These are phyloP conservation scores for Colletotrichum tofieldiae DNA, from an alignment of 2,329 filamentous ascomycete genomes.

Conservation along the genomic window DNA sequence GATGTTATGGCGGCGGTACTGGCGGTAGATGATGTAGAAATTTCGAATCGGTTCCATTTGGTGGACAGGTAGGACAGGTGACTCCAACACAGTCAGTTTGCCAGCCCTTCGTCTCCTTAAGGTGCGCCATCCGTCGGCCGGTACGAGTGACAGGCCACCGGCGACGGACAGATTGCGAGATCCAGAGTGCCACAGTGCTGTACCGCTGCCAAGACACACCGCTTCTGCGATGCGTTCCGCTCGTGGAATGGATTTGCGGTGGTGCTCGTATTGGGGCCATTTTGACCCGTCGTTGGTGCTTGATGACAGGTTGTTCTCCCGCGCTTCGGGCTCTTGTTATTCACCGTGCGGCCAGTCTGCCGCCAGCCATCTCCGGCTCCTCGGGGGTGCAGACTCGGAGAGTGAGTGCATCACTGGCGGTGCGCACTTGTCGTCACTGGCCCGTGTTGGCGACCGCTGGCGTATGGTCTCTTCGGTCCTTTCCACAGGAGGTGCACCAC, in stretches of 20 bases:
- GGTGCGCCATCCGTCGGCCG: background rate
- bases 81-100: background rate
- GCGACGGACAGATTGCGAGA: background rate
- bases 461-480: conserved; percentile 13
- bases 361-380: background rate
- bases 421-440: conserved; percentile 18
- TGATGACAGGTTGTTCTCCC: conserved; percentile 10
- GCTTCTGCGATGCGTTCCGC: conserved; percentile 28
- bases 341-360: background rate
- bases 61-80: background rate
- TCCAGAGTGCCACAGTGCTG: background rate
- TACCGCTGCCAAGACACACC: conserved; percentile 30
- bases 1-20: background rate
- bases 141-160: background rate
- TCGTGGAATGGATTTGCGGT: conserved; percentile 40
- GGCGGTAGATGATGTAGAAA: background rate
- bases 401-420: background rate
- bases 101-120: no score
- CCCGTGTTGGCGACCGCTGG: background rate
- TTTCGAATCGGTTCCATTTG: background rate
- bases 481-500: conserved; percentile 1
- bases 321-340: conserved; percentile 25
- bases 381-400: background rate
- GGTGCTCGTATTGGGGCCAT: conserved; percentile 29
- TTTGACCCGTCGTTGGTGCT: conserved; percentile 12